These are phyloP conservation scores for Pythium guiyangense DNA, from an alignment of 352 stramenopile genomes.

Conservation along the genomic window DNA sequence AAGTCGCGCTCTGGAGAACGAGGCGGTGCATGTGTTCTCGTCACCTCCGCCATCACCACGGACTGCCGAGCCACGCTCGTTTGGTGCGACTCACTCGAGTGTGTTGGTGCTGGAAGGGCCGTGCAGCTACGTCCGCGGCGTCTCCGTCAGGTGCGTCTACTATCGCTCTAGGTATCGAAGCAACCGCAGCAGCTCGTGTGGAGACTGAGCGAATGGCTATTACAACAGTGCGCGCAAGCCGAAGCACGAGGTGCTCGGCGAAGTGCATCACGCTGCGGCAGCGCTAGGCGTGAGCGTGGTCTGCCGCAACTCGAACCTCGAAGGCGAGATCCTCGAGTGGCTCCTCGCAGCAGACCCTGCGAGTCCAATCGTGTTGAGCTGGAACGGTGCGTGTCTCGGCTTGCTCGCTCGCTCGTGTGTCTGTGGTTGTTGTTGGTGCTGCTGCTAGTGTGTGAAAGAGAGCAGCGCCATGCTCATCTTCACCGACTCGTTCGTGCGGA, in stretches of 20 bases:
- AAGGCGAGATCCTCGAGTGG: slow-evolving; percentile 30
- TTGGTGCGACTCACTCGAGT: background rate
- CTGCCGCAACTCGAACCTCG: slow-evolving; percentile 22
- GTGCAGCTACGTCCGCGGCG: slow-evolving; percentile 25
- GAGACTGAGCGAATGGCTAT: background rate
- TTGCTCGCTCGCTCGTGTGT: background rate
- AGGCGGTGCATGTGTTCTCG: background rate
- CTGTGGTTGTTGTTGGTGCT: no score
- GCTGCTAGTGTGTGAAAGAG: no score
- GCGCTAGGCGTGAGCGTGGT: slow-evolving; percentile 10
- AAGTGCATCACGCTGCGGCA: slow-evolving; percentile 1
- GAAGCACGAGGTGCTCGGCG: slow-evolving; percentile 6
- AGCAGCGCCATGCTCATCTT: no score
- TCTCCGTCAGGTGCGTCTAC: slow-evolving; percentile 20
- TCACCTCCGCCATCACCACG: background rate
- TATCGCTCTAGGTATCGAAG: no score
- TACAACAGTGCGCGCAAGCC: slow-evolving; percentile 4
- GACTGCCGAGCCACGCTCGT: background rate
- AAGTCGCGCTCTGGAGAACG: background rate
- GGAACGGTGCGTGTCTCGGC: slow-evolving; percentile 23
- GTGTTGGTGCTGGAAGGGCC: slow-evolving; percentile 14
- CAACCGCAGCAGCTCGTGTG: no score
- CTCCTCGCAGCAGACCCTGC: slow-evolving; percentile 13
- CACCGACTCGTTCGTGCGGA: no score
- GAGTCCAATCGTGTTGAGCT: slow-evolving; percentile 33